A percentile compares a stretch with the other conserved stretches of the same genome.
Evolutionary conservation across 495 filamentous ascomycete genomes (phyloP).

Genomic region (Lentithecium fluviatile): DNA sequence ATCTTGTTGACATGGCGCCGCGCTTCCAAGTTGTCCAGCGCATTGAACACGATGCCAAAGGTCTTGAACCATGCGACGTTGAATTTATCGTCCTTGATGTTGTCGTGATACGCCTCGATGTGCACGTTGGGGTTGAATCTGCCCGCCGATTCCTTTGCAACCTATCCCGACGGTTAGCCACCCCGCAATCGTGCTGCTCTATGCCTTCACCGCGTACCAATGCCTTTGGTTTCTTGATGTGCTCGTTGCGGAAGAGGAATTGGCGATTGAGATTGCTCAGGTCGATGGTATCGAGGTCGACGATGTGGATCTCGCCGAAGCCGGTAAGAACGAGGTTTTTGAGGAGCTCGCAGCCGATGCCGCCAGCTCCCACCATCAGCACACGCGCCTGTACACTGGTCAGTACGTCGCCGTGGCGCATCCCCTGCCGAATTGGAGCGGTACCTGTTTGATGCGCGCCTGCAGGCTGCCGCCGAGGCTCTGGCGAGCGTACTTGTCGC

Average conservation of each 20-base stretch:
- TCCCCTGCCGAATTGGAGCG: background rate
- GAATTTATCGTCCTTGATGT: constrained; percentile 93
- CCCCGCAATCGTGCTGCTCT: background rate
- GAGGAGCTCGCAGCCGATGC: constrained; percentile 95
- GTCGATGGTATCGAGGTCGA: constrained; percentile 98
- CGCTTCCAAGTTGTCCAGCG: constrained; percentile 93
- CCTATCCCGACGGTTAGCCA: constrained; percentile 53
- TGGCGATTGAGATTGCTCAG: constrained; percentile 97
- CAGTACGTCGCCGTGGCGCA: constrained; percentile 21
- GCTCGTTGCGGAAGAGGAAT: constrained; percentile 94
- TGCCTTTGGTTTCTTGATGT: constrained; percentile 97
- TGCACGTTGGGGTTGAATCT: constrained; percentile 89
- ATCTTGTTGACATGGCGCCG: constrained; percentile 95
- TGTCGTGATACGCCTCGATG: constrained; percentile 87
- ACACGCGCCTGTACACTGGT: constrained; percentile 68
- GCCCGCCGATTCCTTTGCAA: constrained; percentile 88
- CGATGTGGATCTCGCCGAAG: constrained; percentile 92
- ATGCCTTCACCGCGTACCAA: constrained; percentile 57
- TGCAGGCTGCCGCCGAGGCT: constrained; percentile 62
- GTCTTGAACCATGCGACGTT: constrained; percentile 82
- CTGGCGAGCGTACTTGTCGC: constrained; percentile 50
- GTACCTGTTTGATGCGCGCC: constrained; percentile 64
- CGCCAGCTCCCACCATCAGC: constrained; percentile 92
- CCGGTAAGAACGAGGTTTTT: constrained; percentile 95
- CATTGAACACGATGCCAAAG: constrained; percentile 92